phyloP scores from a whole-genome alignment of 164 flowering plant species.

The Litsea cubeba region DNA sequence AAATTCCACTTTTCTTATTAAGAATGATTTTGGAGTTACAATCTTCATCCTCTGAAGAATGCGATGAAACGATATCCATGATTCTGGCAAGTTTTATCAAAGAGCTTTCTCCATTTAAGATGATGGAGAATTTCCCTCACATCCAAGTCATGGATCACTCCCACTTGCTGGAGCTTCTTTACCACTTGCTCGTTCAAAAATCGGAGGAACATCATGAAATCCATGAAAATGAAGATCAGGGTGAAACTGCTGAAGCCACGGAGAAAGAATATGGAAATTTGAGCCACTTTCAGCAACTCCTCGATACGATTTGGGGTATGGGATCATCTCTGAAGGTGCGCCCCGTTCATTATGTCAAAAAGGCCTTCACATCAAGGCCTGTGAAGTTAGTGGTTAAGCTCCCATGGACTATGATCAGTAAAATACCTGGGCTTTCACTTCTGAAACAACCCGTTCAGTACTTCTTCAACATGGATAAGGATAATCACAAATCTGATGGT shows the following conservation, averaged over 20 bases:
- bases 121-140: not conserved
- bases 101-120: constrained; percentile 34
- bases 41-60: constrained; percentile 9
- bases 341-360: not conserved
- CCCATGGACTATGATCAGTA: constrained; percentile 13
- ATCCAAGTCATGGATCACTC: not conserved
- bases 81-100: constrained; percentile 33
- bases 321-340: constrained; percentile 9
- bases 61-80: constrained; percentile 14
- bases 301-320: constrained; percentile 4
- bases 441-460: constrained; percentile 13
- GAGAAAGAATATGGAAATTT: not conserved
- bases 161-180: constrained; percentile 37
- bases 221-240: not conserved
- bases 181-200: constrained; percentile 13
- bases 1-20: constrained; percentile 1
- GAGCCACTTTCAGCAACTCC: not conserved
- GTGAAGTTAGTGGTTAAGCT: constrained; percentile 11
- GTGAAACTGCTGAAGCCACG: not conserved
- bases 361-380: constrained; percentile 9
- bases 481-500: not conserved
- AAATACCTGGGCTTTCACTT: constrained; percentile 8
- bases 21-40: not conserved
- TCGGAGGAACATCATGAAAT: not conserved
- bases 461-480: constrained; percentile 1